Evolutionary conservation across 2,329 filamentous ascomycete species (phyloP).

Genomic region (Aurifilum marmelostoma): DNA sequence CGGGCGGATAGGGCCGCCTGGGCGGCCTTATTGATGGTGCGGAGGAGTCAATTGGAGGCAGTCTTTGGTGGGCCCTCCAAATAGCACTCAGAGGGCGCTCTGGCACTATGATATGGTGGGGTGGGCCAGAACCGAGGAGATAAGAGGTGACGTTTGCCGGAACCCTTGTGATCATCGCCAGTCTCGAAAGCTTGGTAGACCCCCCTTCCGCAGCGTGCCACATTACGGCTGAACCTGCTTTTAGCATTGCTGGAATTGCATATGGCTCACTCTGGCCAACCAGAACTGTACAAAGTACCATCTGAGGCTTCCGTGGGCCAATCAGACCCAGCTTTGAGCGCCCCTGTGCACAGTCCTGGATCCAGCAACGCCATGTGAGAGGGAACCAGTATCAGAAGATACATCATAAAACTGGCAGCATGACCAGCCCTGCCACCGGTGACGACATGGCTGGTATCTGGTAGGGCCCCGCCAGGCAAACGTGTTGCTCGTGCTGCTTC

Average conservation of each 20-base stretch:
- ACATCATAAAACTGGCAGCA: conserved; percentile 4
- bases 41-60: background rate
- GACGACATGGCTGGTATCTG: conserved; percentile 11
- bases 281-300: background rate
- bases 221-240: background rate
- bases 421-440: conserved; percentile 16
- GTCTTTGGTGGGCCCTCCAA: background rate
- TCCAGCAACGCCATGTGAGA: conserved; percentile 8
- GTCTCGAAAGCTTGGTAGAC: background rate
- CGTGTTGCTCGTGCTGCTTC: background rate
- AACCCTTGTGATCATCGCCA: background rate
- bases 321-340: background rate
- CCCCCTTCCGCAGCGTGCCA: background rate
- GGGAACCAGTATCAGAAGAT: conserved; percentile 15
- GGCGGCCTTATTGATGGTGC: background rate
- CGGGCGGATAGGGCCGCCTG: conserved; percentile 7
- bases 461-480: background rate
- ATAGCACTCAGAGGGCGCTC: background rate
- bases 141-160: conserved; percentile 12
- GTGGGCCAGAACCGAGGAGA: background rate
- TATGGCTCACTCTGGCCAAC: background rate
- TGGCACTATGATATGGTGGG: background rate
- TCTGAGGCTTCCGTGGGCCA: background rate
- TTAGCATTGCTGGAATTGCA: background rate
- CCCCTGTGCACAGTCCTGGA: background rate